Evolutionary conservation across 257 asterid genomes (phyloP).

Genomic region (Fraxinus excelsior): DNA sequence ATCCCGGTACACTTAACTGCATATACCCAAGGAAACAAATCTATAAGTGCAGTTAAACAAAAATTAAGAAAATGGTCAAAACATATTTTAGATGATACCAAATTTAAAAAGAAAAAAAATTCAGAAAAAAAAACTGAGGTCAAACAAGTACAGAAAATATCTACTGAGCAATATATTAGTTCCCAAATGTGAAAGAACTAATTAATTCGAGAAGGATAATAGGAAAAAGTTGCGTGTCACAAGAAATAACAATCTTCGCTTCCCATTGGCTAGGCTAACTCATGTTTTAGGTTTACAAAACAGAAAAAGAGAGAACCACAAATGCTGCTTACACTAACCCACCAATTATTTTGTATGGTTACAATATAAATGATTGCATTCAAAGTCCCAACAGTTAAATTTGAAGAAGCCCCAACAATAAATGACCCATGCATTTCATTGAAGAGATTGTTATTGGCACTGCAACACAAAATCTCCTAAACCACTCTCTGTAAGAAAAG

Average conservation of each 20-base stretch:
- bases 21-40: slow-evolving; percentile 16
- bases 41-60: background rate
- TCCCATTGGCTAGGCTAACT: background rate
- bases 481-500: background rate
- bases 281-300: background rate
- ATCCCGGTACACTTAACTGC: slow-evolving; percentile 76
- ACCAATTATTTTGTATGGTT: background rate
- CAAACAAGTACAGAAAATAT: background rate
- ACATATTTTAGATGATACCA: background rate
- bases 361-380: background rate
- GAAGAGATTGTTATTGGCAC: background rate
- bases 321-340: background rate
- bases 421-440: background rate
- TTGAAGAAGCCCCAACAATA: background rate
- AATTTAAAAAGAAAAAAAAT: background rate
- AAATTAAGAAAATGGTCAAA: background rate
- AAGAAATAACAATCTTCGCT: background rate
- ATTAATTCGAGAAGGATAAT: background rate
- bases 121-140: background rate
- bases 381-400: background rate
- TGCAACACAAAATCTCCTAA: background rate
- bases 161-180: background rate
- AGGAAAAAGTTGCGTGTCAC: background rate
- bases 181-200: slow-evolving; percentile 3
- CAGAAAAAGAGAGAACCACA: background rate